These are phyloP conservation scores for Ophiostoma perfectum DNA, from an alignment of 2,329 filamentous ascomycete species.

Conservation along the genomic window DNA sequence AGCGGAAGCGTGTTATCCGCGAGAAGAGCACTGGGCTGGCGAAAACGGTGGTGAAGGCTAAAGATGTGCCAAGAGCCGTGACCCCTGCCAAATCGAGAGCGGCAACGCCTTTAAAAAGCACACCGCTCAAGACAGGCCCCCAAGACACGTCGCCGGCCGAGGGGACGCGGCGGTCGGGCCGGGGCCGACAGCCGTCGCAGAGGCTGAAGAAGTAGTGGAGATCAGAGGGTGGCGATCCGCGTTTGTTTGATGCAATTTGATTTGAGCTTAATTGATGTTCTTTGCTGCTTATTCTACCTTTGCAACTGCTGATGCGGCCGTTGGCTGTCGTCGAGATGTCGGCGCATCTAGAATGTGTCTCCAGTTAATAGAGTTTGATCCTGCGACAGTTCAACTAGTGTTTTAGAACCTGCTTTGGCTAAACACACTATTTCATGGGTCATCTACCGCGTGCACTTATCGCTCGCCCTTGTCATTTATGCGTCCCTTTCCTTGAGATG, in stretches of 20 bases:
- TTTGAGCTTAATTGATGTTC: neutral
- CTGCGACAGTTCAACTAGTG: too few relatives aligned
- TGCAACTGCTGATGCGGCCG: too few relatives aligned
- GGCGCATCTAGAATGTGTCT: too few relatives aligned
- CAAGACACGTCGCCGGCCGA: neutral
- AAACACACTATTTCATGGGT: neutral
- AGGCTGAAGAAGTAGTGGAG: neutral
- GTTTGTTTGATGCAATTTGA: neutral
- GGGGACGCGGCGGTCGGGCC: constrained; percentile 13
- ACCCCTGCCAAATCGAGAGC: neutral
- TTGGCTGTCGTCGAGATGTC: too few relatives aligned
- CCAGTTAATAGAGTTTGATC: too few relatives aligned
- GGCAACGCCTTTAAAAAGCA: neutral
- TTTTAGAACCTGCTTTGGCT: neutral
- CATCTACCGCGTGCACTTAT: neutral
- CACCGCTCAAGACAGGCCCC: too few relatives aligned
- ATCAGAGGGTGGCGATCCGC: too few relatives aligned
- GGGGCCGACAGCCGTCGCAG: constrained; percentile 15
- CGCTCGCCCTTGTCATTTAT: neutral
- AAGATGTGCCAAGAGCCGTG: neutral
- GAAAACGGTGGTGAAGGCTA: neutral
- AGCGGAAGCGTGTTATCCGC: constrained; percentile 12
- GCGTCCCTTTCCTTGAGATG: neutral
- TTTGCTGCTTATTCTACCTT: neutral
- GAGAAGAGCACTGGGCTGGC: neutral